Percentiles rank a stretch among this genome's conserved stretches.
phyloP scores from a whole-genome alignment of 441 rosid genomes.

The Erodium moschatum region DNA sequence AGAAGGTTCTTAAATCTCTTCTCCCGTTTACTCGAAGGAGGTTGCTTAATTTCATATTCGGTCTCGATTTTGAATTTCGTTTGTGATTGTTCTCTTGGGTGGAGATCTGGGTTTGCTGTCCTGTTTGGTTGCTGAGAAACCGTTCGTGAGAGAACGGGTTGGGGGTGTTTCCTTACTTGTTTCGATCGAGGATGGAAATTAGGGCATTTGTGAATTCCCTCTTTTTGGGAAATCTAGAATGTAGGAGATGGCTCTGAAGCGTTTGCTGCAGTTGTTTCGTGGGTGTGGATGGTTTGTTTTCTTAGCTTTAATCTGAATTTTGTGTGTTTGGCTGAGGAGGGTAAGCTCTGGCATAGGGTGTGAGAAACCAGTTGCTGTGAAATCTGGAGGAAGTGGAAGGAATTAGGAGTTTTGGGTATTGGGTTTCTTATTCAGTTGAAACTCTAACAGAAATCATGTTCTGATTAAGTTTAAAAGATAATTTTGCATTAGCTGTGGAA shows the following conservation, averaged over 20 bases:
- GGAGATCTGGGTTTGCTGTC: neutral
- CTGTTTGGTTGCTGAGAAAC: constrained; percentile 6
- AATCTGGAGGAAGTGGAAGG: neutral
- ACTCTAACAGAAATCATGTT: neutral
- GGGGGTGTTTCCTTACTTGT: neutral
- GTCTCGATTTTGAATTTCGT: neutral
- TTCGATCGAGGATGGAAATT: neutral
- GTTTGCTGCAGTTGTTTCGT: neutral
- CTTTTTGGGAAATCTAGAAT: neutral
- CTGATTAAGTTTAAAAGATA: neutral
- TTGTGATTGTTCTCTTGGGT: neutral
- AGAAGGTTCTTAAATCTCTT: neutral
- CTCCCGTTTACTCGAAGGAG: too few species aligned
- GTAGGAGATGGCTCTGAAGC: neutral
- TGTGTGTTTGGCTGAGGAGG: neutral
- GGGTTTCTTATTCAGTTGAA: neutral
- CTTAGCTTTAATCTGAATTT: neutral
- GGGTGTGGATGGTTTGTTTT: neutral
- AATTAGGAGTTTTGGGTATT: neutral
- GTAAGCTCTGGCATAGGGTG: neutral
- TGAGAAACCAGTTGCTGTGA: neutral
- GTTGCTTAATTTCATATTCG: neutral
- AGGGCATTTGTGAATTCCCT: neutral
- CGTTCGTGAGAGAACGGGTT: neutral
- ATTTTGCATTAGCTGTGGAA: neutral